phyloP scores from a whole-genome alignment of 352 stramenopile species.

The Globisporangium middletonii region DNA sequence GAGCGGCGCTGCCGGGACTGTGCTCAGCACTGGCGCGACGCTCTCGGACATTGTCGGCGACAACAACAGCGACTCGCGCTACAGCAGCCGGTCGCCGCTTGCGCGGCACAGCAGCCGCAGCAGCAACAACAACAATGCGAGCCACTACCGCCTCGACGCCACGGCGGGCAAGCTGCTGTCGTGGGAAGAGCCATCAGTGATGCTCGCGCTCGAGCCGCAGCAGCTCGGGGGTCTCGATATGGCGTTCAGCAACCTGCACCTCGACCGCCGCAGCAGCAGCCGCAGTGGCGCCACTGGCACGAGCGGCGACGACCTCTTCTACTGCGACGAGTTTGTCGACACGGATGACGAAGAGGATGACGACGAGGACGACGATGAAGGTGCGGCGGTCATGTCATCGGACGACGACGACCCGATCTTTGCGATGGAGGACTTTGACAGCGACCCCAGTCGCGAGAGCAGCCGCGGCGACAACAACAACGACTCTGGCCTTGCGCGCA shows the following conservation, averaged over 20 bases:
- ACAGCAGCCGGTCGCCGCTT: not conserved
- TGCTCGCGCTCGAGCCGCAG: slow-evolving; percentile 18
- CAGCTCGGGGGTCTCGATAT: slow-evolving; percentile 6
- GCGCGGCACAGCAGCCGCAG: not conserved
- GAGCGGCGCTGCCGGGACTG: slow-evolving; percentile 7
- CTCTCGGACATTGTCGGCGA: slow-evolving; percentile 13
- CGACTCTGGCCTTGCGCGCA: slow-evolving; percentile 4
- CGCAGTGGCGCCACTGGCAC: not conserved
- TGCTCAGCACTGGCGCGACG: not conserved
- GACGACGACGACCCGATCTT: slow-evolving; percentile 62
- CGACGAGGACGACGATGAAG: slow-evolving; percentile 7
- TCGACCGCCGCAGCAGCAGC: slow-evolving; percentile 25
- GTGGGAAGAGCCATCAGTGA: slow-evolving; percentile 58
- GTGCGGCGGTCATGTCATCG: no score
- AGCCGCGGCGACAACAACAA: slow-evolving; percentile 19
- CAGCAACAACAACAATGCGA: slow-evolving; percentile 1
- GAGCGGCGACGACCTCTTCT: slow-evolving; percentile 4
- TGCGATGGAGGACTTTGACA: slow-evolving; percentile 66
- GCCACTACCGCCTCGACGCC: slow-evolving; percentile 8
- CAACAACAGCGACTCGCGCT: not conserved
- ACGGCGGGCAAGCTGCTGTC: slow-evolving; percentile 36
- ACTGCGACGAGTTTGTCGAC: slow-evolving; percentile 14
- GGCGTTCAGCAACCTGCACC: slow-evolving; percentile 14
- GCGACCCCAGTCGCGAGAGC: slow-evolving; percentile 8
- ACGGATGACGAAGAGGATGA: slow-evolving; percentile 42